Percentiles rank a stretch among this genome's conserved stretches.
phyloP scores from a whole-genome alignment of 257 asterid genomes.

The Scutellaria galericulata region DNA sequence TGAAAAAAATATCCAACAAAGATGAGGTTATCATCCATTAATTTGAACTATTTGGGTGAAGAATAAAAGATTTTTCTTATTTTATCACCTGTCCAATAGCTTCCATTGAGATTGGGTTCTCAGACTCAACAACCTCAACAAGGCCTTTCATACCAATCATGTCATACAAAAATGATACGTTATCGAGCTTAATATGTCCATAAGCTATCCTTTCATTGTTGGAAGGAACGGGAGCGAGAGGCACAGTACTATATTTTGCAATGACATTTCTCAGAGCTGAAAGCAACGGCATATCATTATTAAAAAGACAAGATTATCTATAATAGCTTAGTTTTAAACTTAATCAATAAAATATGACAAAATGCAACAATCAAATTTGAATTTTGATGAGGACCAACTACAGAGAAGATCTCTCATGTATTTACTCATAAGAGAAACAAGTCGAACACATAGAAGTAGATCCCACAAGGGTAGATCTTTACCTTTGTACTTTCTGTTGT shows the following conservation, averaged over 20 bases:
- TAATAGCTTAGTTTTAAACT: neutral
- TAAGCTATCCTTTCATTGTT: conserved; percentile 65
- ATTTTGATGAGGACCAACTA: neutral
- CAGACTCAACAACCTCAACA: conserved; percentile 54
- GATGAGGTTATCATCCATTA: conserved; percentile 30
- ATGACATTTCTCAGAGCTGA: conserved; percentile 87
- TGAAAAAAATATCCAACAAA: conserved; percentile 46
- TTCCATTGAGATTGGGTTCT: conserved; percentile 82
- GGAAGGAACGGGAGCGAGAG: conserved; percentile 63
- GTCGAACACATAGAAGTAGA: neutral
- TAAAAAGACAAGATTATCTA: conserved; percentile 2
- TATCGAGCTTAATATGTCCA: conserved; percentile 68
- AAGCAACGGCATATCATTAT: conserved; percentile 40
- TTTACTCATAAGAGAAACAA: neutral
- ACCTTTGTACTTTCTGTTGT: conserved; percentile 85
- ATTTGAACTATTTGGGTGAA: conserved; percentile 32
- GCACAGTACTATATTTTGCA: conserved; percentile 57
- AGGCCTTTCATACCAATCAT: conserved; percentile 43
- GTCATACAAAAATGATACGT: conserved; percentile 59
- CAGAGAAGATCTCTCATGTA: too few species aligned
- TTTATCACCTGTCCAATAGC: conserved; percentile 77
- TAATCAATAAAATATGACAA: conserved; percentile 4
- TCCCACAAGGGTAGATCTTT: neutral
- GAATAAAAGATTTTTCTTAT: neutral
- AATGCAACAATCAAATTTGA: neutral